Evolutionary conservation across 1,284 basidiomycete genomes (phyloP).

Genomic region (Leucoagaricus sp.): DNA sequence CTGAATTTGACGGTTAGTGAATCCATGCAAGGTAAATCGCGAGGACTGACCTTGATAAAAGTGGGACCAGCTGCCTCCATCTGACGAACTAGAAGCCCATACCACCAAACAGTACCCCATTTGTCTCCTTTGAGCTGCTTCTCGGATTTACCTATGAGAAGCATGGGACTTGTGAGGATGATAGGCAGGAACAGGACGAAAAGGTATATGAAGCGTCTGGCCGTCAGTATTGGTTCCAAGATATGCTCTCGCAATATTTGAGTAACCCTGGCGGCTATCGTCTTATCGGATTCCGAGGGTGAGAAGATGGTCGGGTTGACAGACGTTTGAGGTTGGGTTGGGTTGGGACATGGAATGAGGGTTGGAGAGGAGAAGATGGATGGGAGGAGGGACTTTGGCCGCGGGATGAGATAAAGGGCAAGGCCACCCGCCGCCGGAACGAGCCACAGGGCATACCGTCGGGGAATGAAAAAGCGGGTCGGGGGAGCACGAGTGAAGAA

Average conservation of each 20-base stretch:
- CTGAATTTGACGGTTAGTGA: constrained; percentile 40
- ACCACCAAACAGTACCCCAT: constrained; percentile 96
- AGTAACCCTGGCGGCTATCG: constrained; percentile 45
- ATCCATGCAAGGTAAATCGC: constrained; percentile 1
- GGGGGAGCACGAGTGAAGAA: constrained; percentile 24
- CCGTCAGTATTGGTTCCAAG: constrained; percentile 87
- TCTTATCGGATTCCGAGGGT: constrained; percentile 57
- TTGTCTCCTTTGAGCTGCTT: constrained; percentile 63
- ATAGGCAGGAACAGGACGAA: constrained; percentile 88
- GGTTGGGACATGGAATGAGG: constrained; percentile 58
- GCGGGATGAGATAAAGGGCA: constrained; percentile 47
- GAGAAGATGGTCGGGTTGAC: constrained; percentile 51
- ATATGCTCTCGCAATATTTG: constrained; percentile 55
- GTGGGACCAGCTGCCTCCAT: constrained; percentile 97
- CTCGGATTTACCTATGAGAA: constrained; percentile 73
- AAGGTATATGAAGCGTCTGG: constrained; percentile 84
- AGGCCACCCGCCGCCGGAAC: constrained; percentile 58
- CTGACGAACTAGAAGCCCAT: constrained; percentile 81
- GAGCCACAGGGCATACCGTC: constrained; percentile 48
- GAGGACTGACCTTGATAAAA: constrained; percentile 82
- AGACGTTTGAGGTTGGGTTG: constrained; percentile 15
- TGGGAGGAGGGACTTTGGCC: constrained; percentile 40
- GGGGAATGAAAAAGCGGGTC: constrained; percentile 26
- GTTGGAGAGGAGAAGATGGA: constrained; percentile 56
- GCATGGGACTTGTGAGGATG: constrained; percentile 82